phyloP scores from a whole-genome alignment of 1,284 basidiomycete genomes.

The Anthracocystis panici-leucophaei region DNA sequence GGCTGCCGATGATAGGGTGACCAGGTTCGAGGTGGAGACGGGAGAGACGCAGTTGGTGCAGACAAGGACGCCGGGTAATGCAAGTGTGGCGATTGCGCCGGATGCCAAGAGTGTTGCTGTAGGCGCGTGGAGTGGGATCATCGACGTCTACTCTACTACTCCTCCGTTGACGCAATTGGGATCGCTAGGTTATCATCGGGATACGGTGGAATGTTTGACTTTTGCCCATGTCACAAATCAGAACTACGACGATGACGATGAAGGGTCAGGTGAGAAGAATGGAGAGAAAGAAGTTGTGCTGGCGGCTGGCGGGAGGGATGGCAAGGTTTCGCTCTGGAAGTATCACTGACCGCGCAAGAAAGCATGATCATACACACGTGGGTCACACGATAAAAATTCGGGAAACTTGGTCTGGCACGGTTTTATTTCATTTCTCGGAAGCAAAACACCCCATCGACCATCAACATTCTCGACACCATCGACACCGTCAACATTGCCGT shows the following conservation, averaged over 20 bases:
- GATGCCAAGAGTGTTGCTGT: conserved; percentile 25
- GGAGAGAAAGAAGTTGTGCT: conserved; percentile 14
- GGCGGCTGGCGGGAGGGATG: conserved; percentile 43
- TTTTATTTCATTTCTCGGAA: neutral
- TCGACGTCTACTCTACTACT: conserved; percentile 19
- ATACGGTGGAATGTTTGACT: conserved; percentile 37
- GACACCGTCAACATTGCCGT: no score
- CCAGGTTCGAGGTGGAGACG: conserved; percentile 14
- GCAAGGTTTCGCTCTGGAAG: conserved; percentile 49
- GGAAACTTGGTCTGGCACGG: neutral
- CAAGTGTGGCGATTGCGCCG: conserved; percentile 22
- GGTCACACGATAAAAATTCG: no score
- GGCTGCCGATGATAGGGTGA: conserved; percentile 47
- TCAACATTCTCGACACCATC: no score
- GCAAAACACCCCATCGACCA: no score
- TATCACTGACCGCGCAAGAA: conserved; percentile 12
- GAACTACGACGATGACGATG: conserved; percentile 9
- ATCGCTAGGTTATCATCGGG: conserved; percentile 27
- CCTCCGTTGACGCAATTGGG: conserved; percentile 13
- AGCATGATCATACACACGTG: no score
- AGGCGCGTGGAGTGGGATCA: conserved; percentile 44
- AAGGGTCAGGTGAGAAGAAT: neutral
- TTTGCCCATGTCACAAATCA: conserved; percentile 11
- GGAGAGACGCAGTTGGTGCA: conserved; percentile 8
- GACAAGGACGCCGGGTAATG: conserved; percentile 25